phyloP scores from a whole-genome alignment of 2,329 filamentous ascomycete species.

The Hypocrella siamensis region DNA sequence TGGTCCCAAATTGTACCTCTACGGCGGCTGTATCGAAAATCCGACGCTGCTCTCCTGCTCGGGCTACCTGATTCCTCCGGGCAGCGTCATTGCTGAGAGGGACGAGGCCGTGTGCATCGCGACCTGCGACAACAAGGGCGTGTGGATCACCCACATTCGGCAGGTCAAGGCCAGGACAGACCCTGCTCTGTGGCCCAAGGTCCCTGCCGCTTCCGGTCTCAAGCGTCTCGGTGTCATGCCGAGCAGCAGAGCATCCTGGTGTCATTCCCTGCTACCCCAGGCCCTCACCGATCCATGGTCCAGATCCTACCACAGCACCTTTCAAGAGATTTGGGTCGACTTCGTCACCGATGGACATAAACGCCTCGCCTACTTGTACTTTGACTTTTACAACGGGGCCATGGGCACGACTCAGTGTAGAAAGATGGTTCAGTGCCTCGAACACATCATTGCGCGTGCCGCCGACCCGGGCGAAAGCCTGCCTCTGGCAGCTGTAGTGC shows the following conservation, averaged over 20 bases:
- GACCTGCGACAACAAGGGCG: slow-evolving; percentile 20
- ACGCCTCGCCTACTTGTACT: slow-evolving; percentile 22
- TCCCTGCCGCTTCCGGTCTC: slow-evolving; percentile 19
- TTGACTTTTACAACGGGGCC: slow-evolving; percentile 26
- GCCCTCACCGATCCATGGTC: slow-evolving; percentile 12
- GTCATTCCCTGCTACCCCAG: slow-evolving; percentile 4
- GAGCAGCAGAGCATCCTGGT: slow-evolving; percentile 6
- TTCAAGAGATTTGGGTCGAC: slow-evolving; percentile 24
- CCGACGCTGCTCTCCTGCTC: slow-evolving; percentile 4
- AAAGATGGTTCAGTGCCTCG: slow-evolving; percentile 18
- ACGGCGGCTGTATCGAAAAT: slow-evolving; percentile 23
- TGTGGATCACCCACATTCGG: slow-evolving; percentile 25
- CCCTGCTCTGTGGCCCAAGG: slow-evolving; percentile 23
- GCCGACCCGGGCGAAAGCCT: slow-evolving; percentile 4
- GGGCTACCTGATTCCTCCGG: slow-evolving; percentile 3
- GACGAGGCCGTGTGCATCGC: slow-evolving; percentile 19
- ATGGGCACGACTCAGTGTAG: slow-evolving; percentile 24
- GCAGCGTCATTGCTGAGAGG: slow-evolving; percentile 18
- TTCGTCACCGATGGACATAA: slow-evolving; percentile 10
- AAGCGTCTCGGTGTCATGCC: slow-evolving; percentile 15
- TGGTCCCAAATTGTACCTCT: slow-evolving; percentile 20
- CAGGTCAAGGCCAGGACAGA: slow-evolving; percentile 20
- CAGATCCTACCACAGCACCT: slow-evolving; percentile 12
- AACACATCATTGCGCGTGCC: slow-evolving; percentile 14
- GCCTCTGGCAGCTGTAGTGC: slow-evolving; percentile 19